Evolutionary conservation across 768 basidiomycete species (phyloP).

Genomic region (Kondoa malvinella): DNA sequence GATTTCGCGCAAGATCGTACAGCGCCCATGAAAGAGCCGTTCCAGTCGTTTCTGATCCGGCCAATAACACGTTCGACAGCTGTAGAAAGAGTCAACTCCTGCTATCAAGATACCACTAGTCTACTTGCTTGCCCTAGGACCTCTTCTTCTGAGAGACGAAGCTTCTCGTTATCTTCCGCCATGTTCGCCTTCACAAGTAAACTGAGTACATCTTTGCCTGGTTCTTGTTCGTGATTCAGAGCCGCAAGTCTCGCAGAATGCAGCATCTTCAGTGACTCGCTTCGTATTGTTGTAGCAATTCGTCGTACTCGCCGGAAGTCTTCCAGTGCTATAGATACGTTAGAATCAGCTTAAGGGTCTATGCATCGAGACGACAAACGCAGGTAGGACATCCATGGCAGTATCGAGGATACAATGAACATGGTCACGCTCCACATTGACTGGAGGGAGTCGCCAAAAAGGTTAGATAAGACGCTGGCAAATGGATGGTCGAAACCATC

Average conservation of each 20-base stretch:
- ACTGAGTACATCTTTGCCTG: background rate
- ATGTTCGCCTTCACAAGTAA: background rate
- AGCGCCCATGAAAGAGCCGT: background rate
- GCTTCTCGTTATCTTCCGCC: background rate
- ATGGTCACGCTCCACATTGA: background rate
- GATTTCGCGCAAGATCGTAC: background rate
- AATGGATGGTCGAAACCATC: background rate
- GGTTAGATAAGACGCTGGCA: background rate
- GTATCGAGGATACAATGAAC: background rate
- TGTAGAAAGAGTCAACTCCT: background rate
- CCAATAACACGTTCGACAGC: background rate
- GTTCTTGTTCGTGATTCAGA: background rate
- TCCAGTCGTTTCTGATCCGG: background rate
- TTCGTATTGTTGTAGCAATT: background rate
- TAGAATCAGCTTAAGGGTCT: background rate
- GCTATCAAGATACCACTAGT: background rate
- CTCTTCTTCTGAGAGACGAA: background rate
- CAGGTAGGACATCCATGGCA: background rate
- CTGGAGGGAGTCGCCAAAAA: too few relatives aligned
- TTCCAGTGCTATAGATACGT: background rate
- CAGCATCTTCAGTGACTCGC: background rate
- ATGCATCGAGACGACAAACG: background rate
- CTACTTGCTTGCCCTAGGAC: background rate
- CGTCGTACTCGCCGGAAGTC: background rate
- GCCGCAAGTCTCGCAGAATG: background rate